Evolutionary conservation across 371 early-diverging fungal species (phyloP).

Genomic region (Actinomortierella wolfii): DNA sequence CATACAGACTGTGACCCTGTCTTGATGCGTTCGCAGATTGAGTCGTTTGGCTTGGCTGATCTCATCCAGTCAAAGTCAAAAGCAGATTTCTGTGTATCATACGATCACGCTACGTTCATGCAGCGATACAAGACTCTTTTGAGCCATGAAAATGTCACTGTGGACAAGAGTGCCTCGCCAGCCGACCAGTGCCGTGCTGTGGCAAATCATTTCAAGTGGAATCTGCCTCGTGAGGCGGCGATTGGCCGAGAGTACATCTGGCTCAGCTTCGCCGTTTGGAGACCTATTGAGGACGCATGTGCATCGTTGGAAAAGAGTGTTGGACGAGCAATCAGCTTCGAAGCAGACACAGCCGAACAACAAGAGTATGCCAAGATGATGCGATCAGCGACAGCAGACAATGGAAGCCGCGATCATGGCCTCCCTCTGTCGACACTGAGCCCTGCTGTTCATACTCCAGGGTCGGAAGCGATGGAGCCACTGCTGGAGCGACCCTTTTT

Average conservation of each 20-base stretch:
- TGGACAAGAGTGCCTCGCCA: slow-evolving; percentile 9
- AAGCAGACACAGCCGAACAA: slow-evolving; percentile 32
- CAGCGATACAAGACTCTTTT: slow-evolving; percentile 31
- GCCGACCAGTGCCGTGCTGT: slow-evolving; percentile 20
- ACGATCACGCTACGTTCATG: slow-evolving; percentile 29
- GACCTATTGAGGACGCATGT: slow-evolving; percentile 26
- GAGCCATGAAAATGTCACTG: slow-evolving; percentile 12
- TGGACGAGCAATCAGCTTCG: slow-evolving; percentile 13
- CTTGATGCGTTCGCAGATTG: slow-evolving; percentile 37
- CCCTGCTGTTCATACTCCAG: too few relatives aligned
- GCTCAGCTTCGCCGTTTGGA: slow-evolving; percentile 20
- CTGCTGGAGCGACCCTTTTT: too few relatives aligned
- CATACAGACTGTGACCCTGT: slow-evolving; percentile 40
- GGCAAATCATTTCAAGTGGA: slow-evolving; percentile 10
- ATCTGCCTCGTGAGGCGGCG: slow-evolving; percentile 28
- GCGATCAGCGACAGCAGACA: too few relatives aligned
- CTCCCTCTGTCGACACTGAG: too few relatives aligned
- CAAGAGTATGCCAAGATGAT: slow-evolving; percentile 22
- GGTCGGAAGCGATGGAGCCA: too few relatives aligned
- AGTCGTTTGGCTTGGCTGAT: slow-evolving; percentile 15
- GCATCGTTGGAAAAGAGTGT: slow-evolving; percentile 24
- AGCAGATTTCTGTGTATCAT: slow-evolving; percentile 37
- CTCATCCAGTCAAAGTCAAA: slow-evolving; percentile 27
- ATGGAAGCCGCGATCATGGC: too few relatives aligned
- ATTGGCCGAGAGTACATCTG: slow-evolving; percentile 32